Conservation (phyloP, 1,284 basidiomycete species). For the Porphyrellus sp. region DNA sequence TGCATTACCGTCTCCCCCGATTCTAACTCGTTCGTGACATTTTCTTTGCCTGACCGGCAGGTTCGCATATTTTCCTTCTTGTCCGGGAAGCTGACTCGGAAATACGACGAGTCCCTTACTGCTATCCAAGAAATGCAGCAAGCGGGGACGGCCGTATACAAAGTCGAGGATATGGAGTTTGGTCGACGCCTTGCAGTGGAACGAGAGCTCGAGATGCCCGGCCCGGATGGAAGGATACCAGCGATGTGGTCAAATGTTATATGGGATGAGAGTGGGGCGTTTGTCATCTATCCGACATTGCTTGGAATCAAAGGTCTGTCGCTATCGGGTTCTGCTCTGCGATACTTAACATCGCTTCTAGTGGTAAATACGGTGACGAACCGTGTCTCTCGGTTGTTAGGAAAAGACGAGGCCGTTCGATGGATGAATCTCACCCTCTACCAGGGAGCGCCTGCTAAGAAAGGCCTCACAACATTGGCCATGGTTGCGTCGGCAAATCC, state of each 20-base stretch:
- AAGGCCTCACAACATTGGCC: conserved; percentile 79
- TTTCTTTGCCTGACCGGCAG: conserved; percentile 89
- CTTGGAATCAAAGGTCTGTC: conserved; percentile 88
- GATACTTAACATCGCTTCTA: conserved; percentile 33
- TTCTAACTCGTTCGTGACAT: conserved; percentile 84
- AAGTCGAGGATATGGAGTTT: conserved; percentile 99
- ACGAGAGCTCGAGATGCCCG: conserved; percentile 82
- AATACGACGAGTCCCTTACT: conserved; percentile 91
- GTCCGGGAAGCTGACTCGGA: conserved; percentile 84
- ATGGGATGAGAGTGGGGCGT: conserved; percentile 97
- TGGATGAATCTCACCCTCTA: conserved; percentile 90
- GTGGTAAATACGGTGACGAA: conserved; percentile 95
- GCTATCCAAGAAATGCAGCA: conserved; percentile 98
- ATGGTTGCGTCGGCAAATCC: conserved; percentile 97
- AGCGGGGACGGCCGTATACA: conserved; percentile 85
- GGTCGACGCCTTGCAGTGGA: conserved; percentile 92
- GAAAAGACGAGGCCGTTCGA: conserved; percentile 92
- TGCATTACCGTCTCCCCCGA: conserved; percentile 90
- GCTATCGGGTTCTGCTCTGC: background rate
- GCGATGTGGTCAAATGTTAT: conserved; percentile 81
- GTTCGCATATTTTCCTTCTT: conserved; percentile 93
- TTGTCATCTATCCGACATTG: conserved; percentile 90
- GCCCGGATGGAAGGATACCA: conserved; percentile 64
- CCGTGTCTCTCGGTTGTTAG: conserved; percentile 84
- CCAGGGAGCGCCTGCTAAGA: conserved; percentile 91